phyloP scores from a whole-genome alignment of 805 yeast species.

The Tetrapisispora pingtungensis region DNA sequence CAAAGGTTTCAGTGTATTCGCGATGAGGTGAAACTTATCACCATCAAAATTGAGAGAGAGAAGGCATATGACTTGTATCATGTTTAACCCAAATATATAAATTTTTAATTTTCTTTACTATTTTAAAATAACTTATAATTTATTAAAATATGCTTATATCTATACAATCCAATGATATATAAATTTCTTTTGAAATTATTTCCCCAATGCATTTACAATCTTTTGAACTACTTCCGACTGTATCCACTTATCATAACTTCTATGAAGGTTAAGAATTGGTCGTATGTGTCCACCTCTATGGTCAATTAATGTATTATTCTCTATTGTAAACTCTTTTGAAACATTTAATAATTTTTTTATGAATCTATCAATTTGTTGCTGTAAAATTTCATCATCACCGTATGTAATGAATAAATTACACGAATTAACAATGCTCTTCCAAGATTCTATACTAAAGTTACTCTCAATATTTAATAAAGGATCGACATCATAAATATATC shows the following conservation, averaged over 20 bases:
- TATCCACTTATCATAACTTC: slow-evolving; percentile 6
- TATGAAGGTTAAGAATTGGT: slow-evolving; percentile 5
- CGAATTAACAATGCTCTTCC: slow-evolving; percentile 10
- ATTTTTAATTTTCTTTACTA: no score
- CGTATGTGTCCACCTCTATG: slow-evolving; percentile 13
- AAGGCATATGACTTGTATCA: no score
- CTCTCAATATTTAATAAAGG: slow-evolving; percentile 14
- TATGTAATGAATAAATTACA: slow-evolving; percentile 11
- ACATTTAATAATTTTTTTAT: slow-evolving; percentile 4
- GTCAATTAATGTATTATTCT: slow-evolving; percentile 6
- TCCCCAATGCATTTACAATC: slow-evolving; percentile 5
- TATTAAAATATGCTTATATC: no score
- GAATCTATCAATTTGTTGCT: slow-evolving; percentile 11
- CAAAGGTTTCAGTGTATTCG: no score
- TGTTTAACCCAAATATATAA: no score
- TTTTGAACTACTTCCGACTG: background rate
- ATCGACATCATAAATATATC: slow-evolving; percentile 1
- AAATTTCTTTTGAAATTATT: background rate
- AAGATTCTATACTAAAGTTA: slow-evolving; percentile 9
- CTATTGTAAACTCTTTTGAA: slow-evolving; percentile 1
- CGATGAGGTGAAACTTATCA: no score
- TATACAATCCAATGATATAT: no score
- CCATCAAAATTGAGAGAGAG: no score
- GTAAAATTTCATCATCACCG: slow-evolving; percentile 19
- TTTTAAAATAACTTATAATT: no score